Evolutionary conservation across 306 rosid species (phyloP), one percentile per base, ranked within the genome.

Genomic region (Delonix regia): DNA sequence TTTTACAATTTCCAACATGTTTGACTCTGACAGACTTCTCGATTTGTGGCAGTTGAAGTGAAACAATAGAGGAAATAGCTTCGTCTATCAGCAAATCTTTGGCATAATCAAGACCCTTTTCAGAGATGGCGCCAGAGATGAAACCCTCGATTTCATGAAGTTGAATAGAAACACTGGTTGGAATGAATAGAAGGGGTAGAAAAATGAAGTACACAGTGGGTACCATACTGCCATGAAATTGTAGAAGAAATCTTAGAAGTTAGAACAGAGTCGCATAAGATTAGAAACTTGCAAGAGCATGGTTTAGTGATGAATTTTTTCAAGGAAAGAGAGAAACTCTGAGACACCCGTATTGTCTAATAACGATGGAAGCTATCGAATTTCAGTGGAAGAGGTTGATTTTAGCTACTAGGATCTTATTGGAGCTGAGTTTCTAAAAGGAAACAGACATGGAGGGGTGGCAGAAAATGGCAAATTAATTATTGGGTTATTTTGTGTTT

Each of bases 41-140:
- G 53, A 92, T 83, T 74, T 83, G 73, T 13, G 97, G 94, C 19
- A 94, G 76, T 72, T 85, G 87, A 84, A 92, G 91, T 6, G 80
- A 82, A 73, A 89, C 77, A 76, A 89, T 72, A 38, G 97, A 71
- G 24, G 88, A 89, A 84, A 92, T 55, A 41, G 89, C 90, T 72
- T 82, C 62, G 36, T 87, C 84, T 71, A 92, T 83, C 67, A 94
- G 77, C 83, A 88, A 77, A 69, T 92, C 92, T 83, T 92, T 90
- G 64, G 89, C 87, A 81, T 73, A 92, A 61, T 84, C 91, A 38
- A 94, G 97, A 84, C 98, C 97, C 73, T 84, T 85, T 9, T 91
- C 83, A 28, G 92, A 88, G 82, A 90, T 42, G 39, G 85, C 83
- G 66, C 83, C 89, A 45, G 88, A 90, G 56, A 92, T 73, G 82